A percentile compares a stretch with the other conserved stretches of the same genome.
Evolutionary conservation across 139 green algal species (phyloP).

Genomic region (Tetraselmis chui): DNA sequence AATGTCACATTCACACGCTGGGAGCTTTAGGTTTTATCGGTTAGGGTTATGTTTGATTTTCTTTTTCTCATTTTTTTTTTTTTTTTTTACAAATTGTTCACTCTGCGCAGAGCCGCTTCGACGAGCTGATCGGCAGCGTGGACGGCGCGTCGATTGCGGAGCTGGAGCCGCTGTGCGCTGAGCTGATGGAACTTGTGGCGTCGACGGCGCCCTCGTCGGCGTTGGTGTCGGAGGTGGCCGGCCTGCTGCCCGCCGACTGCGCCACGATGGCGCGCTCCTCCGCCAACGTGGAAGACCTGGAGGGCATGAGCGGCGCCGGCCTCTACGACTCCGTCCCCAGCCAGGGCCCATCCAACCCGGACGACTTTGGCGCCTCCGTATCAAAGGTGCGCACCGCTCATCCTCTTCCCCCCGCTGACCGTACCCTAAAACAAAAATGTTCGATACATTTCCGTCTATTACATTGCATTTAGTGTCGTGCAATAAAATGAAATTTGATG

Average conservation of each 20-base stretch:
- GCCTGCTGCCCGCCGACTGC: slow-evolving; percentile 16
- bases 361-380: slow-evolving; percentile 51
- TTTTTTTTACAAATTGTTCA: no score
- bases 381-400: not conserved
- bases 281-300: slow-evolving; percentile 94
- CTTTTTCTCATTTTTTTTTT: no score
- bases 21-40: no score
- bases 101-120: not conserved
- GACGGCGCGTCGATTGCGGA: slow-evolving; percentile 16
- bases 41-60: no score
- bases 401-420: no score
- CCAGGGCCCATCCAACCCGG: slow-evolving; percentile 32
- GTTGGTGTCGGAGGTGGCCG: slow-evolving; percentile 18
- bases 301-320: slow-evolving; percentile 73
- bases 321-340: slow-evolving; percentile 91
- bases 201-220: slow-evolving; percentile 7
- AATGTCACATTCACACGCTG: no score
- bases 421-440: no score
- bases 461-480: no score
- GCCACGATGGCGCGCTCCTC: slow-evolving; percentile 67
- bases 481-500: no score
- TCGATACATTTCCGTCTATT: no score
- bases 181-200: slow-evolving; percentile 42
- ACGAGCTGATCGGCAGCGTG: slow-evolving; percentile 1
- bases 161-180: slow-evolving; percentile 37